Percentiles rank a stretch among this genome's conserved stretches.
phyloP scores from a whole-genome alignment of 2,329 filamentous ascomycete species.

The Talaromyces sp. region DNA sequence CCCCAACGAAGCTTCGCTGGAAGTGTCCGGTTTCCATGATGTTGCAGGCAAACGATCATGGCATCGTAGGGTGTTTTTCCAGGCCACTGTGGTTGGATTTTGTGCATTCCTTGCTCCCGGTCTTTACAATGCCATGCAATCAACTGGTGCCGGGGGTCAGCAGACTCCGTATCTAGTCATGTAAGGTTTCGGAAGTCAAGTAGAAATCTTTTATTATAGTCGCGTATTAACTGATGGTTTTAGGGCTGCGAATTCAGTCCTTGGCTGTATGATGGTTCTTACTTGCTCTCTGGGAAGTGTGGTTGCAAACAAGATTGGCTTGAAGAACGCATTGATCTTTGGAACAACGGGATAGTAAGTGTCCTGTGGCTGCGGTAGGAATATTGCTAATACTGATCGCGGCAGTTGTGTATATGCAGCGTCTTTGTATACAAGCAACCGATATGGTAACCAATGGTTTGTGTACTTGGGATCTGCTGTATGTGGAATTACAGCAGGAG shows the following conservation, averaged over 20 bases:
- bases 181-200: background rate
- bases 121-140: constrained; percentile 46
- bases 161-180: background rate
- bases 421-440: constrained; percentile 34
- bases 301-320: background rate
- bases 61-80: constrained; percentile 43
- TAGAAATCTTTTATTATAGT: too few species aligned
- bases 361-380: too few species aligned
- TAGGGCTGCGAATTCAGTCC: background rate
- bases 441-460: constrained; percentile 48
- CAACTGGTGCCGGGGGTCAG: constrained; percentile 14
- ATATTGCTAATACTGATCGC: too few species aligned
- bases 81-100: constrained; percentile 43
- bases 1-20: background rate
- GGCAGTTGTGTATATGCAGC: background rate
- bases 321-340: background rate
- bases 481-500: constrained; percentile 43
- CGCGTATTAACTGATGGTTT: background rate
- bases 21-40: background rate
- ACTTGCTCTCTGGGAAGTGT: background rate
- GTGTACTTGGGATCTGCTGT: constrained; percentile 43
- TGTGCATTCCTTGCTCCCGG: constrained; percentile 45
- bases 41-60: constrained; percentile 11
- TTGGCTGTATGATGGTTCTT: constrained; percentile 1
- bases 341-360: background rate